These are phyloP conservation scores for Mucor saturninus DNA, from an alignment of 371 early-diverging fungal genomes.

Conservation along the genomic window DNA sequence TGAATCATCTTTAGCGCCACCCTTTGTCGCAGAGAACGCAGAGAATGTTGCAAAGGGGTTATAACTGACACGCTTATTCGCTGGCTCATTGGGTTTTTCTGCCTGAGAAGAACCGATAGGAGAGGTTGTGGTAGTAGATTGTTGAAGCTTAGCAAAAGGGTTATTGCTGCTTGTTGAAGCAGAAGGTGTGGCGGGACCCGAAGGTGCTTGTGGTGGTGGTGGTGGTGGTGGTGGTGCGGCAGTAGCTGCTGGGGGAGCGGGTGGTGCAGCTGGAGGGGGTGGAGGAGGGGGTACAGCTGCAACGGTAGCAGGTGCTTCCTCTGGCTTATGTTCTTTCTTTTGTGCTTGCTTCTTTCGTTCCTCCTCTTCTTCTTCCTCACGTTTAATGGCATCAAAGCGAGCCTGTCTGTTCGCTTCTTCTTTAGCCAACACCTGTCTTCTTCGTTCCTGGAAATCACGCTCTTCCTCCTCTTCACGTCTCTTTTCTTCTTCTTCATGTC, in stretches of 20 bases:
- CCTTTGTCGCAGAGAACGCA: conserved; percentile 51
- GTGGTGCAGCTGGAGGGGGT: conserved; percentile 12
- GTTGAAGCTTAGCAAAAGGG: conserved; percentile 53
- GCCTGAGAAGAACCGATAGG: conserved; percentile 24
- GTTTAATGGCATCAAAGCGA: conserved; percentile 40
- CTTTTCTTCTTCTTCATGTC: conserved; percentile 20
- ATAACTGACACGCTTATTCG: conserved; percentile 53
- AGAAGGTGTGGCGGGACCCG: conserved; percentile 9
- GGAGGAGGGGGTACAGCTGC: conserved; percentile 11
- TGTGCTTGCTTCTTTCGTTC: conserved; percentile 8
- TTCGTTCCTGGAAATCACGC: conserved; percentile 35
- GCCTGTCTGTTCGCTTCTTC: conserved; percentile 43
- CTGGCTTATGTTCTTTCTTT: conserved; percentile 19
- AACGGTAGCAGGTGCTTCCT: conserved; percentile 8
- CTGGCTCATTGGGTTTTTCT: conserved; percentile 31
- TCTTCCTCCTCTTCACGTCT: conserved; percentile 35
- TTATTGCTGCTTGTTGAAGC: conserved; percentile 44
- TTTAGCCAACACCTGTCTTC: conserved; percentile 32
- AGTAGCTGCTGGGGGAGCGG: conserved; percentile 14
- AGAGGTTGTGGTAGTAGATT: conserved; percentile 6
- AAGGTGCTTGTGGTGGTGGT: conserved; percentile 11
- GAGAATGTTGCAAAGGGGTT: conserved; percentile 58
- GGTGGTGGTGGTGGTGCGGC: conserved; percentile 15
- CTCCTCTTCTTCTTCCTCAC: conserved; percentile 40
- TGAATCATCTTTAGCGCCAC: conserved; percentile 32